Conservation (phyloP, 108 stramenopile genomes). For the Craspedostauros australis region DNA sequence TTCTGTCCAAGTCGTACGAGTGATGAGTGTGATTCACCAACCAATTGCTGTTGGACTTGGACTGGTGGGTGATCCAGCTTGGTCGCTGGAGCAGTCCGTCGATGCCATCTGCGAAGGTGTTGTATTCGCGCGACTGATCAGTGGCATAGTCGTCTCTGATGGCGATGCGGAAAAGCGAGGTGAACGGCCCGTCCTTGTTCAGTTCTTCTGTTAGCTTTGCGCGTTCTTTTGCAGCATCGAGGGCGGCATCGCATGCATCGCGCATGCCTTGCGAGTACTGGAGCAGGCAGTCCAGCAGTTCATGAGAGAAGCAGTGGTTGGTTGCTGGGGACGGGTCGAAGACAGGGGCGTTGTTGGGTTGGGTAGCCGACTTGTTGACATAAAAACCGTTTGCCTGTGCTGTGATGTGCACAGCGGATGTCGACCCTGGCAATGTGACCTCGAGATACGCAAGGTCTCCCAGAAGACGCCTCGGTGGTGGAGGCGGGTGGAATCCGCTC, state of each 20-base stretch:
- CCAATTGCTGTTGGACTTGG: constrained; percentile 26
- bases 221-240: constrained; percentile 49
- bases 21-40: constrained; percentile 37
- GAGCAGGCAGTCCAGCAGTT: constrained; percentile 69
- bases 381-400: constrained; percentile 84
- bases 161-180: constrained; percentile 42
- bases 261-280: constrained; percentile 43
- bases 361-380: constrained; percentile 64
- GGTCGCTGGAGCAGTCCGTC: constrained; percentile 63
- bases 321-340: constrained; percentile 88
- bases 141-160: constrained; percentile 39
- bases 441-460: constrained; percentile 95
- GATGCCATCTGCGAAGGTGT: constrained; percentile 34
- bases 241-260: constrained; percentile 41
- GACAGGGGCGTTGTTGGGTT: neutral
- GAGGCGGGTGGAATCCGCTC: constrained; percentile 87
- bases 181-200: constrained; percentile 32
- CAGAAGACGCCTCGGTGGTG: constrained; percentile 65
- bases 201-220: constrained; percentile 28
- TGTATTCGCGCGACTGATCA: constrained; percentile 12
- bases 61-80: constrained; percentile 63
- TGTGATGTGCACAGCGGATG: constrained; percentile 62
- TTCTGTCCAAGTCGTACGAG: constrained; percentile 39
- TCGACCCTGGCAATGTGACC: constrained; percentile 48
- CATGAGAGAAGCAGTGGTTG: constrained; percentile 65